Evolutionary conservation across 495 filamentous ascomycete genomes (phyloP), one percentile per base, ranked within the genome.

Genomic region (Aspergillus ellipticus): DNA sequence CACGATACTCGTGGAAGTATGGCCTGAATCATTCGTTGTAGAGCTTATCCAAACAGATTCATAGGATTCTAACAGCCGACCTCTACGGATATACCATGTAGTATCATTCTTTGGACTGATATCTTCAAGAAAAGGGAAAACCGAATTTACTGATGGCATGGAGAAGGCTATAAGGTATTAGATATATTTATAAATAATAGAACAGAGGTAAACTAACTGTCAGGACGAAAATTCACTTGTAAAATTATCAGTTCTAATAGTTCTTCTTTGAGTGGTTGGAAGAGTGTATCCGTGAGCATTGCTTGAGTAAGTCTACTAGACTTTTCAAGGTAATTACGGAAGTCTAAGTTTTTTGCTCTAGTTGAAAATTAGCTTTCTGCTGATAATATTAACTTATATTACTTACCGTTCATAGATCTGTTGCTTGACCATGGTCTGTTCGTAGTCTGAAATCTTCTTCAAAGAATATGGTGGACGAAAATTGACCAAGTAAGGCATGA

Each of bases 71-170:
- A 55, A 26, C 9, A 48, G 53, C 20, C 53, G 53, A 29, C 53
- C 43, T 39, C 53, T 37, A 48, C 53, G 53, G n/a, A 55, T 49
- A 39, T 49, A 42, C 53, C 53, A 55, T 6, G 42, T 48, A 7
- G 16, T 15, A 22, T 55, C 53, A 41, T 21, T 5, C 29, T 48
- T 24, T 26, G 53, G 53, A 8, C 43, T 42, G 5, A 49, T 41
- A 33, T 4, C 29, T 28, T 55, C 53, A 26, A 55, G 53, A 16
- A 55, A 55, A 49, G 53, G 53, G 29, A 55, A 55, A 24, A 55
- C 43, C 5, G 53, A 55, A 49, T 55, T 55, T 13, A 55, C 9
- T 16, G 42, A 48, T 11, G 43, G 42, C 53, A 55, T 55, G 6
- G 42, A 55, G 20, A 48, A 55, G 28, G 29, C 53, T 55, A 55